A percentile compares a stretch with the other conserved stretches of the same genome.
Conservation (phyloP, 2,329 filamentous ascomycete genomes). For the Verticillium albo-atrum region DNA sequence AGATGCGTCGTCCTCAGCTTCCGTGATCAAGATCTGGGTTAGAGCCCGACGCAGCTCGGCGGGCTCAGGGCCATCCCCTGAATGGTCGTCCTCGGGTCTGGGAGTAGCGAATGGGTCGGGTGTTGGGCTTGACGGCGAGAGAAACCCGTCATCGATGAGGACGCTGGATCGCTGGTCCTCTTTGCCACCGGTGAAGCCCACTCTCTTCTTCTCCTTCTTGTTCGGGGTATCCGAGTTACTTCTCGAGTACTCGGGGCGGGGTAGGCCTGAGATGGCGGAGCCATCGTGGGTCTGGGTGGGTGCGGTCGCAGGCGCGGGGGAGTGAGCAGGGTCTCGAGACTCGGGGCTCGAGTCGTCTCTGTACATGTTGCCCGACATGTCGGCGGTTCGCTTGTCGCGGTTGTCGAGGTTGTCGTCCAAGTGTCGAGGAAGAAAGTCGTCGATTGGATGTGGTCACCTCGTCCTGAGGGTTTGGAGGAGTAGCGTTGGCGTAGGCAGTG, state of each 20-base stretch:
- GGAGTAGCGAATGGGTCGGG: constrained; percentile 9
- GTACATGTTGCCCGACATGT: constrained; percentile 9
- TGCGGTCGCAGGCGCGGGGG: neutral
- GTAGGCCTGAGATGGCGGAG: neutral
- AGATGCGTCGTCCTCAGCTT: constrained; percentile 13
- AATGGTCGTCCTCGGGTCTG: constrained; percentile 12
- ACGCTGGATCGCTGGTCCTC: constrained; percentile 23
- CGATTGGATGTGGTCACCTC: neutral
- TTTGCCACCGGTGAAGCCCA: constrained; percentile 21
- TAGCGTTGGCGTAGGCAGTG: neutral
- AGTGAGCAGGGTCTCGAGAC: neutral
- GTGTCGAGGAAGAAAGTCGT: neutral
- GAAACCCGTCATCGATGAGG: constrained; percentile 14
- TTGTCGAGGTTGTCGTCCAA: neutral
- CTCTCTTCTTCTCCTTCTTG: constrained; percentile 35
- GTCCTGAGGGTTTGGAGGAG: neutral
- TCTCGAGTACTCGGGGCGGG: neutral
- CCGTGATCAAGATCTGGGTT: constrained; percentile 31
- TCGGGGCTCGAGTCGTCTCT: neutral
- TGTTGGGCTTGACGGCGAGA: constrained; percentile 7
- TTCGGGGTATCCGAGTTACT: constrained; percentile 16
- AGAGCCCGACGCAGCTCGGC: constrained; percentile 31
- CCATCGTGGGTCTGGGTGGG: neutral
- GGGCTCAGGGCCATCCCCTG: constrained; percentile 31
- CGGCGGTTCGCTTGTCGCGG: neutral